Evolutionary conservation across 2,329 filamentous ascomycete genomes (phyloP), one percentile per base, ranked within the genome.

Genomic region (Arthrinium phaeospermum): DNA sequence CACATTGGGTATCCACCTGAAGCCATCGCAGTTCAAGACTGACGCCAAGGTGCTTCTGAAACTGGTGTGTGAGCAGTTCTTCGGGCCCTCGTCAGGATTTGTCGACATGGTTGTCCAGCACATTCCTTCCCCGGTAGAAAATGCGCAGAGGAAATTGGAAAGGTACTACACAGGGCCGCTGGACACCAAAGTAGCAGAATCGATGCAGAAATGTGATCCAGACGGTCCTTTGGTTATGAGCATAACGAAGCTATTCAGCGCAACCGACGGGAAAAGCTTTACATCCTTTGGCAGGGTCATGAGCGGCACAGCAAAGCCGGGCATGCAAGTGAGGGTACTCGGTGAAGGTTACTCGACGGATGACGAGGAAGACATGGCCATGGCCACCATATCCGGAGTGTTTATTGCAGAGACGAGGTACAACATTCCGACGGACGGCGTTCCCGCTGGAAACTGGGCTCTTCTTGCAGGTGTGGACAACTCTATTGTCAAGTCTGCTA

Each of bases 401-500:
- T 97, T 94, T 86, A 96, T 99, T 76, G 93, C 93, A 10, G 94
- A 98, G 82, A 95, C 95, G 34, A 88, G 95, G 79, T 99, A 99
- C 84, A 98, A 95, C 76, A 93, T 99, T 67, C 91, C 94, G 2
- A 95, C 94, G 0, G 94, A 95, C 76, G 96, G 96, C 69, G 91
- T 99, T 37, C 96, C 96, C 7, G 96, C 96, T 0, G 96, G 96
- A 61, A 98, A 97, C 80, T 93, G 94, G 87, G 96, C 97, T 19
- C 85, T 99, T n/a, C 87, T 99, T 22, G 91, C 93, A 71, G 96
- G 96, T 19, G 92, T 99, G 41, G 96, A 98, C 85, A 98, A 98
- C 82, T 98, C 95, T 5, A 98, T 99, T 77, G 94, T 98, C 84
- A 99, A 99, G 84, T 96, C 95, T 3, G 96, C 96, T 12, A 99